Evolutionary conservation across 345 rosid species (phyloP), one percentile per base, ranked within the genome.

Genomic region (Euphorbia pulcherrima): DNA sequence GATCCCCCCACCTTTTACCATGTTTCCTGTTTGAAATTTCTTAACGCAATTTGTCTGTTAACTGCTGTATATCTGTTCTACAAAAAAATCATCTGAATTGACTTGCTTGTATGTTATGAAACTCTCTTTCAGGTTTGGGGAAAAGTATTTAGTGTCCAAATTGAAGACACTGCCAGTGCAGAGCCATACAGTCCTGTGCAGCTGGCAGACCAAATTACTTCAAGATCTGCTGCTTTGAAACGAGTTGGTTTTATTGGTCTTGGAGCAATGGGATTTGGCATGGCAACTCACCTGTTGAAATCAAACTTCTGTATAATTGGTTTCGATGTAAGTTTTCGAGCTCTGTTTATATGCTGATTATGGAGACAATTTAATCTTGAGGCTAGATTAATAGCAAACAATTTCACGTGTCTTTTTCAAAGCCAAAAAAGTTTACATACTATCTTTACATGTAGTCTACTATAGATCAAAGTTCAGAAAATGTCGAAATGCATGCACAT

Each of bases 191-290:
- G 72, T 60, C 92, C 98, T 37, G 97, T 88, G 73, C 77, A 87
- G 63, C 76, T 90, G 62, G 97, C 96, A 30, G 39, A 75, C 60
- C 80, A 87, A 70, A 72, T 88, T 62, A 77, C 73, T 66, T 59
- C 82, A 73, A 78, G 80, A 69, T 86, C 90, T 61, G 76, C 72
- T 74, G 59, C 81, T 58, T 94, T 88, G 56, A 76, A 74, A 52
- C 83, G 79, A 74, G 74, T 93, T 69, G 97, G 97, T 70, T 93
- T 90, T 74, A 85, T 93, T 78, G 98, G 98, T 62, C 98, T 93
- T 56, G 98, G 98, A 70, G 98, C 97, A 83, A 92, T 92, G 98
- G 98, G 98, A 60, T 88, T 90, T 78, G 98, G 96, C 74, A 90
- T 92, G 98, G 98, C 98, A 77, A 76, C 89, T 57, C 87, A 90